These are phyloP conservation scores for Stemphylium vesicarium DNA, from an alignment of 2,329 filamentous ascomycete genomes.

Conservation along the genomic window DNA sequence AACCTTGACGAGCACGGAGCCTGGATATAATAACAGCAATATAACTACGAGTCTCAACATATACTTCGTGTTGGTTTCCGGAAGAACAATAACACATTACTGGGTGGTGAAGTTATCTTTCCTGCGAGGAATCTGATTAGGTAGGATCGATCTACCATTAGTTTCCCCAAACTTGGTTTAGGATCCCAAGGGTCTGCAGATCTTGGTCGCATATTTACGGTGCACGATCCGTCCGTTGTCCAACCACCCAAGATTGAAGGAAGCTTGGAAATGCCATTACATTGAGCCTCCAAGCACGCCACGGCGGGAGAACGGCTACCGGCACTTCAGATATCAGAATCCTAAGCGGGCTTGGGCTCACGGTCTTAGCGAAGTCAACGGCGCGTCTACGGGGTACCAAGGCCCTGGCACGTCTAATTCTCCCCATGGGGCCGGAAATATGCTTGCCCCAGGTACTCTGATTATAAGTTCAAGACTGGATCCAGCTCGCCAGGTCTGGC, in stretches of 20 bases:
- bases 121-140: not conserved
- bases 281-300: slow-evolving; percentile 7
- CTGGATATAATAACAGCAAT: not conserved
- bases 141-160: not conserved
- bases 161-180: not conserved
- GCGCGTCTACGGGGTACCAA: slow-evolving; percentile 15
- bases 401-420: slow-evolving; percentile 18
- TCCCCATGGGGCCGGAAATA: slow-evolving; percentile 18
- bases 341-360: not conserved
- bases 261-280: slow-evolving; percentile 3
- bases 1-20: not conserved
- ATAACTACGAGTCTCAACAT: not conserved
- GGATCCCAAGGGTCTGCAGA: slow-evolving; percentile 1
- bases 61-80: not conserved
- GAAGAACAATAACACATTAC: not conserved
- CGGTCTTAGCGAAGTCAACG: slow-evolving; percentile 15
- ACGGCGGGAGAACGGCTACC: slow-evolving; percentile 14
- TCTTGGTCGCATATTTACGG: slow-evolving; percentile 6
- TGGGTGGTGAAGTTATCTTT: not conserved
- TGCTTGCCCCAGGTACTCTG: slow-evolving; percentile 2
- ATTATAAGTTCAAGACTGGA: slow-evolving; percentile 17
- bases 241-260: not conserved
- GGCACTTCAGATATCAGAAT: slow-evolving; percentile 4
- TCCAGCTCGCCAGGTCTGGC: slow-evolving; percentile 4
- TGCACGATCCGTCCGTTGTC: not conserved